Conservation (phyloP, 164 flowering plant species). For the Cinnamomum chago region DNA sequence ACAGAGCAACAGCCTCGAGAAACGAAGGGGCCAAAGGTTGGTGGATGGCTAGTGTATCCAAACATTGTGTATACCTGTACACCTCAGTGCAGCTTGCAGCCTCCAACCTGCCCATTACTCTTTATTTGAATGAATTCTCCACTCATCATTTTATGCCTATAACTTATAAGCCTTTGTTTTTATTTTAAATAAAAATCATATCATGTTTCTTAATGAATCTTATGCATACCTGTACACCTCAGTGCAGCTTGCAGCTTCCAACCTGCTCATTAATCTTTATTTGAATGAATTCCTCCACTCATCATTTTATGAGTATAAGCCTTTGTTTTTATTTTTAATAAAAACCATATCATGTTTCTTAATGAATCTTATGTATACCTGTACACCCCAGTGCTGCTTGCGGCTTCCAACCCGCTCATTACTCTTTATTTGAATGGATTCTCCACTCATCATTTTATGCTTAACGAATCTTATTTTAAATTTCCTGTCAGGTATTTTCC, state of each 20-base stretch:
- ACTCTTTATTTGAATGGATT: no score
- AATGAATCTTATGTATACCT: not conserved
- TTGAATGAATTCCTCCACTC: not conserved
- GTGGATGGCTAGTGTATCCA: not conserved
- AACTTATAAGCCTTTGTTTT: no score
- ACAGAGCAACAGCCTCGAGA: not conserved
- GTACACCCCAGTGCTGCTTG: no score
- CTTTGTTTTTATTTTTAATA: no score
- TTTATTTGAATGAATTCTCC: not conserved
- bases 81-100: no score
- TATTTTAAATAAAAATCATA: not conserved
- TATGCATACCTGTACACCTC: no score
- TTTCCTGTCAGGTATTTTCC: conserved; percentile 18
- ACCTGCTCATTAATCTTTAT: no score
- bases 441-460: not conserved
- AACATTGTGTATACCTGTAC: no score
- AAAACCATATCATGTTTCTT: not conserved
- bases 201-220: not conserved
- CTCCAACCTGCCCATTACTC: no score
- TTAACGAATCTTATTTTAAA: not conserved
- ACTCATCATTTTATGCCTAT: not conserved
- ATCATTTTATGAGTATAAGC: not conserved
- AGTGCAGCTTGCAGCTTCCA: no score
- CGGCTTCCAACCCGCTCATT: no score
- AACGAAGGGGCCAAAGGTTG: not conserved